Evolutionary conservation across 441 rosid species (phyloP), one percentile per base, ranked within the genome.

Genomic region (Brassica balearica): DNA sequence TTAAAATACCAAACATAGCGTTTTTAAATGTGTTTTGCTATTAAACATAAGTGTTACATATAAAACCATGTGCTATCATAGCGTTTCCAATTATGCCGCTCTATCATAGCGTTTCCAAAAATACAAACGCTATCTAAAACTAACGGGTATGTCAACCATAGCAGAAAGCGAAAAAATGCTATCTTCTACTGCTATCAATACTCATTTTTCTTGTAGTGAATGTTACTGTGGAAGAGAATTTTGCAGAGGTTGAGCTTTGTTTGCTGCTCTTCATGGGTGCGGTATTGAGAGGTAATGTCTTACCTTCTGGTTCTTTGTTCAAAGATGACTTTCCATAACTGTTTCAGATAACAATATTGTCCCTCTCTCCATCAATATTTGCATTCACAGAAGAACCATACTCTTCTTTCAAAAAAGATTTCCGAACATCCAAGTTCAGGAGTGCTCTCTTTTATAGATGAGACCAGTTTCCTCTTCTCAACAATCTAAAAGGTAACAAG

Each of bases 391-490:
- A 41, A 41, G 12, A 41, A 41, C 48, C 48, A 41, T 41, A 41
- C 48, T 41, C 77, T 70, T 81, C 80, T 77, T 86, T 85, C 61
- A 76, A 6, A 71, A 87, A 83, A 79, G 46, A 70, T 68, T 73
- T 80, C 1, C 38, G 2, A 34, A 6, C 38, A 34, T 34, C 38
- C 38, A 34, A 34, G 38, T 34, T 34, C 36, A 34, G 75, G 27
- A 34, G 66, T 73, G 72, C 84, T 85, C 69, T 77, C 55, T 85
- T 89, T 75, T 75, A 90, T 88, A 63, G 94, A 87, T 64, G 96
- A 87, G 66, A 92, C 87, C 78, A 93, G 43, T 82, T 88, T 93
- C 87, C 88, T 92, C 82, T 95, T 85, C 84, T 87, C 95, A 71
- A 90, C 85, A 80, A 95, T 93, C 99, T 95, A 83, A 76, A 85